Percentiles rank a stretch among this genome's conserved stretches.
These are phyloP conservation scores for Colletotrichum gloeosporioides DNA, from an alignment of 2,329 filamentous ascomycete genomes.

Conservation along the genomic window DNA sequence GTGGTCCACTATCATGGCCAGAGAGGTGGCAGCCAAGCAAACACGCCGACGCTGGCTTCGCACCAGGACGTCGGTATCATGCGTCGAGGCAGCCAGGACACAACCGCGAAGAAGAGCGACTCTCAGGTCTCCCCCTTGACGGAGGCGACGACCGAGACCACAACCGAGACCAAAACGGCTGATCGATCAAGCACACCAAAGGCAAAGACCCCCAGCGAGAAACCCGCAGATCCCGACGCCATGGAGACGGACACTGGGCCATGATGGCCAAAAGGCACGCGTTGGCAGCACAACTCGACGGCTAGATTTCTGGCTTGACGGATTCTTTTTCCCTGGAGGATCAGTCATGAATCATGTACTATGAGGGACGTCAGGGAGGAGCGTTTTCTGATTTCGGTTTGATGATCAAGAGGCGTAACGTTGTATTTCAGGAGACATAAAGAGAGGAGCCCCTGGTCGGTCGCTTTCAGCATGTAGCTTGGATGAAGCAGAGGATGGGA, in stretches of 20 bases:
- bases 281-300: neutral
- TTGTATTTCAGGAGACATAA: slow-evolving; percentile 21
- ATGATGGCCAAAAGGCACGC: slow-evolving; percentile 25
- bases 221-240: slow-evolving; percentile 23
- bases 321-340: neutral
- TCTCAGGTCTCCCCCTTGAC: slow-evolving; percentile 39
- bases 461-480: slow-evolving; percentile 23
- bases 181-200: slow-evolving; percentile 27
- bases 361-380: slow-evolving; percentile 21
- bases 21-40: slow-evolving; percentile 70
- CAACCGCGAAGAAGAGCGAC: slow-evolving; percentile 40
- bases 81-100: slow-evolving; percentile 56
- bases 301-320: neutral
- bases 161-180: slow-evolving; percentile 37
- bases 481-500: slow-evolving; percentile 13
- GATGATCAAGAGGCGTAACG: slow-evolving; percentile 21
- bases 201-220: slow-evolving; percentile 24
- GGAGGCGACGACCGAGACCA: slow-evolving; percentile 41
- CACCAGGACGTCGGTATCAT: slow-evolving; percentile 53
- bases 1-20: slow-evolving; percentile 73
- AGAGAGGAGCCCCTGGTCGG: slow-evolving; percentile 21
- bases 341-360: slow-evolving; percentile 20
- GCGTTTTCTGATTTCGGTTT: slow-evolving; percentile 19
- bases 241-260: slow-evolving; percentile 29
- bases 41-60: slow-evolving; percentile 64